Evolutionary conservation across 2,329 filamentous ascomycete species (phyloP).

Genomic region (Colletotrichum euphorbiae): DNA sequence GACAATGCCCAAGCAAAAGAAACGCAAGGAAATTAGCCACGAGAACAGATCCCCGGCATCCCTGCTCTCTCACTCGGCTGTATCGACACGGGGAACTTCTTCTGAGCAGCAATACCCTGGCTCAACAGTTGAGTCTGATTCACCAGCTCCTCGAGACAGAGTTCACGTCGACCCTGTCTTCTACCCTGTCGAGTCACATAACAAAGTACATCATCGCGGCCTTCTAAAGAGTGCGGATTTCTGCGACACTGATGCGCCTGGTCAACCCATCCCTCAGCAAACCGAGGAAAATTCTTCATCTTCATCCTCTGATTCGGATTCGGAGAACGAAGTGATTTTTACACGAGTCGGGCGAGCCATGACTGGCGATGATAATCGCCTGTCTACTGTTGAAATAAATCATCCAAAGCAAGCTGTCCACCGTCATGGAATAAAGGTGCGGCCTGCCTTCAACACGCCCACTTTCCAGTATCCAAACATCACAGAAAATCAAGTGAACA

Average conservation of each 20-base stretch:
- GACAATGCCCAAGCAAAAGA: not conserved
- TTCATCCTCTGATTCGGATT: constrained; percentile 12
- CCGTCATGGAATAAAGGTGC: constrained; percentile 44
- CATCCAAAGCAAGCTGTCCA: constrained; percentile 42
- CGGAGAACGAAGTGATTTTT: constrained; percentile 38
- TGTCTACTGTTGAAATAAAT: constrained; percentile 32
- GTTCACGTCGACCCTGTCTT: constrained; percentile 37
- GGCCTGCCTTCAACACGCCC: constrained; percentile 43
- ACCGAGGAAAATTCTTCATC: constrained; percentile 19
- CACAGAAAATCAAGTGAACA: constrained; percentile 1
- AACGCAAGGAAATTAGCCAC: not conserved
- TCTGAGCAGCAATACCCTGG: not conserved
- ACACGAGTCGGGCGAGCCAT: constrained; percentile 41
- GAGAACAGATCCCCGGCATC: constrained; percentile 5
- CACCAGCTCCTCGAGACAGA: constrained; percentile 10
- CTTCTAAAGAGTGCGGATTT: constrained; percentile 41
- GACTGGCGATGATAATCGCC: constrained; percentile 36
- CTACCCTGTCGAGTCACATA: constrained; percentile 34
- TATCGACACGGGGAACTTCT: not conserved
- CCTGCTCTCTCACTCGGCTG: constrained; percentile 5
- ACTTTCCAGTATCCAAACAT: constrained; percentile 25
- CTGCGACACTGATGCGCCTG: constrained; percentile 40
- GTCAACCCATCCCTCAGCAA: constrained; percentile 27
- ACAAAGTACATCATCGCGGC: constrained; percentile 39
- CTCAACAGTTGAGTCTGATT: not conserved